Base-by-base conservation (phyloP, 2,329 filamentous ascomycete species). In the Penicillium olsonii region DNA sequence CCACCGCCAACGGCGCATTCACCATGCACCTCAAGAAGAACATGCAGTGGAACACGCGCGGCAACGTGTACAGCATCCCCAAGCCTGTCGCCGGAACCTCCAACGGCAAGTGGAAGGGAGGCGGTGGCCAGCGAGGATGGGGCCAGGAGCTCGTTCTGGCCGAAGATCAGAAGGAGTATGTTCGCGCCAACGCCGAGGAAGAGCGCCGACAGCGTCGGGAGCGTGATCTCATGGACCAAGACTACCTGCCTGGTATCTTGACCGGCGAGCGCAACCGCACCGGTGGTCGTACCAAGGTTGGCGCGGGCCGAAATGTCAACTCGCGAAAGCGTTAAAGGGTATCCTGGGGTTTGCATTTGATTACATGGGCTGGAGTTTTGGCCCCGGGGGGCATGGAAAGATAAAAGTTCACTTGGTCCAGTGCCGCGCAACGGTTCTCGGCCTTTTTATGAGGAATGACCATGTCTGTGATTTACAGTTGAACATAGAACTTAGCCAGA, bases 141-240 rank as follows among this genome's bases (percentile, higher is more conserved):
- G 92, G 92, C 9, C 81, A 82, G 34, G 84, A 87, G 29, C 75
- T 99, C 57, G 89, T 99, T 45, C 75, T 99, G 9, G 85, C 91
- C 0, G 92, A 96, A 73, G 94, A 99, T 68, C 94, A 99, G 77
- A 96, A 95, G 76, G 94, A 99, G 76, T 97, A 88, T 70, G 70
- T 82, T 35, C 78, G 81, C 56, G 85, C 85, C 45, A 69, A 82
- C 14, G 80, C 80, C 3, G 80, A 85, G 59, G 82, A 87, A 66
- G 82, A 80, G 61, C 83, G 87, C 61, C 63, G 65, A 34, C 63
- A 63, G 37, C 77, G 76, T 45, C 86, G 85, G 65, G 84, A 88
- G 68, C 85, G 84, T 65, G 90, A 96, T 71, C 74, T 96, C 48
- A 95, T 97, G 92, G 92, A 97, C 66, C 87, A 95, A 66, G 92